Base-by-base conservation (phyloP, 2,329 filamentous ascomycete genomes). In the Zelopaecilomyces penicillatus region DNA sequence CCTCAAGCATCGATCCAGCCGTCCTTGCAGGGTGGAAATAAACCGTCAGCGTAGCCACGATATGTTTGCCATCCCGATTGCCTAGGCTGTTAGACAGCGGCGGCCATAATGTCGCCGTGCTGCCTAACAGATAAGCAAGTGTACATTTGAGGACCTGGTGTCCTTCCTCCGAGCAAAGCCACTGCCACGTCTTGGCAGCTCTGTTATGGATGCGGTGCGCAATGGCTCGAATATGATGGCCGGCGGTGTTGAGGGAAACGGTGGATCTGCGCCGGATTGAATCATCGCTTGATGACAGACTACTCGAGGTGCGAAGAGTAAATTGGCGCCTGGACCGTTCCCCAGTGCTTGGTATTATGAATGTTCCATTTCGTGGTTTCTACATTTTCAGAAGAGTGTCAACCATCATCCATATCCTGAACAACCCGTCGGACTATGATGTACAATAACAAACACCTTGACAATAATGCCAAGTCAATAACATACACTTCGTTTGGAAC, bases 21-120 rank as follows among this genome's bases (percentile, higher is more conserved):
- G 87, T 87, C 46, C 91, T 76, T 5, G 88, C 87, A 4, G 91
- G 89, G 62, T 96, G 89, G 57, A 96, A 97, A 59, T 95, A 97
- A 8, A 96, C 90, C 1, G 88, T 94, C 46, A 96, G 80, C 2
- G 91, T 96, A 30, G 89, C 89, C 42, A 95, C 88, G 58, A 95
- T 83, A 65, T 96, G 91, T 60, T 96, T 96, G 41, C 88, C 88
- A 65, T 95, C 90, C 58, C 89, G 85, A 51, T 83, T 75, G 8
- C 91, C 91, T 11, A 96, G 71, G 45, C 89, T 78, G 6, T 73
- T 68, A 11, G 88, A 82, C 45, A 95, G 73, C 3, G 76, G 75
- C 3, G 83, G 78, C 50, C 87, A 82, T 56, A 95, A 93, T 0
- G 90, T 96, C 32, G 83, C 88, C 63, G 95, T 70, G 54, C 87